phyloP scores from a whole-genome alignment of 768 basidiomycete genomes.

The Candolleomyces efflorescens region DNA sequence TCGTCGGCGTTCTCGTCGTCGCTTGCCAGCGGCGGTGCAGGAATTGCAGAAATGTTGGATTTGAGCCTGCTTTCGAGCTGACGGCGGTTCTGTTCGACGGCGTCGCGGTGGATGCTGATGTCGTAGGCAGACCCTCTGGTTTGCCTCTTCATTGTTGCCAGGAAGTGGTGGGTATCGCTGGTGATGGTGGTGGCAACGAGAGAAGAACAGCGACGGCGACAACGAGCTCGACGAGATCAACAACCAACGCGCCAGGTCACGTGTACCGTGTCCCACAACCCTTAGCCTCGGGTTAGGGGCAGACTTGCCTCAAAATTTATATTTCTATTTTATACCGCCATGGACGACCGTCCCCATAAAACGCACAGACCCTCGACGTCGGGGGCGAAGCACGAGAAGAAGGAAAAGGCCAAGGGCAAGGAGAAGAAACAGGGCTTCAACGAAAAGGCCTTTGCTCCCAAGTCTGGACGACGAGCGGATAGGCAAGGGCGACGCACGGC shows the following conservation, averaged over 20 bases:
- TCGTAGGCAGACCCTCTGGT: slow-evolving; percentile 31
- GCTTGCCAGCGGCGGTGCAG: slow-evolving; percentile 52
- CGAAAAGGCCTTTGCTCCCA: slow-evolving; percentile 95
- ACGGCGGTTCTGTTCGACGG: slow-evolving; percentile 71
- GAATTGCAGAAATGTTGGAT: slow-evolving; percentile 67
- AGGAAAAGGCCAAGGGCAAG: slow-evolving; percentile 63
- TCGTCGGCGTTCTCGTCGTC: slow-evolving; percentile 29
- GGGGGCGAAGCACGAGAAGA: slow-evolving; percentile 74
- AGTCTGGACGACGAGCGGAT: slow-evolving; percentile 86
- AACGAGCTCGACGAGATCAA: slow-evolving; percentile 20
- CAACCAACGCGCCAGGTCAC: slow-evolving; percentile 13
- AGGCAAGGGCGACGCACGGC: slow-evolving; percentile 85
- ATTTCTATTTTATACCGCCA: slow-evolving; percentile 19
- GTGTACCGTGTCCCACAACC: slow-evolving; percentile 15
- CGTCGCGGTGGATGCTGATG: slow-evolving; percentile 60
- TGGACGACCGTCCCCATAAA: slow-evolving; percentile 81
- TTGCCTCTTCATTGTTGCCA: slow-evolving; percentile 32
- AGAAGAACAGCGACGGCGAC: slow-evolving; percentile 16
- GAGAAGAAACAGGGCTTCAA: slow-evolving; percentile 78
- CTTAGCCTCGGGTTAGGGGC: neutral
- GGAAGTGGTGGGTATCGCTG: slow-evolving; percentile 27
- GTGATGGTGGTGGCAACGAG: slow-evolving; percentile 9
- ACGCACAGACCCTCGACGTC: slow-evolving; percentile 73
- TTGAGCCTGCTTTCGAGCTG: slow-evolving; percentile 77
- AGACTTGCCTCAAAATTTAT: slow-evolving; percentile 4